phyloP scores from a whole-genome alignment of 2,329 filamentous ascomycete genomes.

The Arachnomyces sp. region DNA sequence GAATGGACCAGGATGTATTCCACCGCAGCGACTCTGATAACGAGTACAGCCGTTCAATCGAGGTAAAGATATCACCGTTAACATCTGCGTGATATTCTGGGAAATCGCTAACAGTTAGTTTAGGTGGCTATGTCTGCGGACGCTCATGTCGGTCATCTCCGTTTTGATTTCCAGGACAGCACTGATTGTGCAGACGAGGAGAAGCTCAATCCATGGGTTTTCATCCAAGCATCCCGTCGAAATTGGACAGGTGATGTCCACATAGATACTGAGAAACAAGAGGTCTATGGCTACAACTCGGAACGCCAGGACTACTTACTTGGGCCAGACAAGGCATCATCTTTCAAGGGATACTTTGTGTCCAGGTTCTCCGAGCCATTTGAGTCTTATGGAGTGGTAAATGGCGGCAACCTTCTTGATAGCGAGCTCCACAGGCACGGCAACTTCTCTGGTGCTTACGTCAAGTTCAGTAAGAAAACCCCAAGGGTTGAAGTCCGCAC shows the following conservation, averaged over 20 bases:
- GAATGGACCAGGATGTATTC: slow-evolving; percentile 2
- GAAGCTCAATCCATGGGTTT: slow-evolving; percentile 28
- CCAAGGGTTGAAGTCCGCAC: slow-evolving; percentile 38
- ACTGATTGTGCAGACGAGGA: background rate
- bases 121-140: slow-evolving; percentile 34
- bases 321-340: slow-evolving; percentile 34
- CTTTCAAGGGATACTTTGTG: slow-evolving; percentile 41
- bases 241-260: slow-evolving; percentile 40
- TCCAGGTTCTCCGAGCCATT: slow-evolving; percentile 40
- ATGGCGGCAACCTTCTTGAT: slow-evolving; percentile 21
- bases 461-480: slow-evolving; percentile 26
- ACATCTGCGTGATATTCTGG: too few relatives aligned
- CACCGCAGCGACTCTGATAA: too few relatives aligned
- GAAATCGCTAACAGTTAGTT: background rate
- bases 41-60: too few relatives aligned
- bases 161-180: slow-evolving; percentile 30
- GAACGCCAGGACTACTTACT: slow-evolving; percentile 41
- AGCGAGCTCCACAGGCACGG: slow-evolving; percentile 20
- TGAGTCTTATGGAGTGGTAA: slow-evolving; percentile 27
- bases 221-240: slow-evolving; percentile 37
- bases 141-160: slow-evolving; percentile 36
- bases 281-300: slow-evolving; percentile 38
- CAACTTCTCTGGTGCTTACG: slow-evolving; percentile 35
- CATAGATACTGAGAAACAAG: slow-evolving; percentile 28
- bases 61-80: too few relatives aligned